These are phyloP conservation scores for Rhodomyrtus tomentosa DNA, from an alignment of 345 rosid genomes.

Conservation along the genomic window DNA sequence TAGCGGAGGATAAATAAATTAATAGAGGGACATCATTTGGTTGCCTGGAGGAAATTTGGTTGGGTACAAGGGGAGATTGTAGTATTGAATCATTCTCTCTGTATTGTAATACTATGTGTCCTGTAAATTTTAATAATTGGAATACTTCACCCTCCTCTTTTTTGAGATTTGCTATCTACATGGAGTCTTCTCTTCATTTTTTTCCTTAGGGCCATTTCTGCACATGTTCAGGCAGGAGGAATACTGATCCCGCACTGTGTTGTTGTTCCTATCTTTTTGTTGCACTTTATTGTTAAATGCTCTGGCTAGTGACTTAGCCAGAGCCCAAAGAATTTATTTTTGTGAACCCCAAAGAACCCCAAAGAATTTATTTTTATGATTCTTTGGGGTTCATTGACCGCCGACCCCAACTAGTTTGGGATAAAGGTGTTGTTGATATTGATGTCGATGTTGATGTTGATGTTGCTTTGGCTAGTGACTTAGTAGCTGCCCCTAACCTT, in stretches of 20 bases:
- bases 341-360: too few species aligned
- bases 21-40: not conserved
- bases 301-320: too few species aligned
- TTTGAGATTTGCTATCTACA: not conserved
- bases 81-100: not conserved
- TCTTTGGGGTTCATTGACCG: too few species aligned
- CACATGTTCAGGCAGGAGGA: not conserved
- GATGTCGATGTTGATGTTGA: too few species aligned
- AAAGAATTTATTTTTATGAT: too few species aligned
- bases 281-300: not conserved
- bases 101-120: not conserved
- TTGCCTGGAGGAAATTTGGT: not conserved
- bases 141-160: not conserved
- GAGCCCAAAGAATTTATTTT: too few species aligned
- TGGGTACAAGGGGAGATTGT: not conserved
- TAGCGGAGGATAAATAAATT: not conserved
- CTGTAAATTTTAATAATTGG: not conserved
- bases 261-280: not conserved
- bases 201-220: not conserved
- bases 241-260: not conserved
- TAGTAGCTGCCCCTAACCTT: not conserved
- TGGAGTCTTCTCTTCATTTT: not conserved
- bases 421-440: too few species aligned
- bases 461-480: not conserved
- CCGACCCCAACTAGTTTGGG: too few species aligned